Evolutionary conservation across 345 rosid genomes (phyloP).

Genomic region (Salix viminalis): DNA sequence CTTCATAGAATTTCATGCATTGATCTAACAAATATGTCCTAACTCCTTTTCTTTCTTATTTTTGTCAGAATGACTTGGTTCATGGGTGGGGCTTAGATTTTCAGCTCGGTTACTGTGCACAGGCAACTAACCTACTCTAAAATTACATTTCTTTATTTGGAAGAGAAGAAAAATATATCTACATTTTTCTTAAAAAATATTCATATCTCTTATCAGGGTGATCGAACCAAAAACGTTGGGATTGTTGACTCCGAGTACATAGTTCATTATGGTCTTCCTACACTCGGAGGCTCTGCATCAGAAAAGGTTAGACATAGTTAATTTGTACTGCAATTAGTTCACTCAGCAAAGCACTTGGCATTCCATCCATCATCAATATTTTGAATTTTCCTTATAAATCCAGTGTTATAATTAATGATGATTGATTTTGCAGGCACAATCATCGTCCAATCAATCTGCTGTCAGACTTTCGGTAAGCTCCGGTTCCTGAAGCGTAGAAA

Average conservation of each 20-base stretch:
- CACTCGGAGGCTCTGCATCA: conserved; percentile 50
- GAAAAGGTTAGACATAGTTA: conserved; percentile 31
- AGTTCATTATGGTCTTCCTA: conserved; percentile 57
- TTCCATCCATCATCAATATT: no score
- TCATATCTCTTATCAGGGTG: conserved; percentile 44
- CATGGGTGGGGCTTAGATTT: conserved; percentile 78
- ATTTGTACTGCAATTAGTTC: neutral
- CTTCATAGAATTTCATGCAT: neutral
- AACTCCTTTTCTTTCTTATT: neutral
- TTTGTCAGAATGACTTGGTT: conserved; percentile 62
- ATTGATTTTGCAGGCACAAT: conserved; percentile 24
- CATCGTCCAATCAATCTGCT: conserved; percentile 24
- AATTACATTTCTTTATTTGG: neutral
- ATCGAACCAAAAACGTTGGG: conserved; percentile 62
- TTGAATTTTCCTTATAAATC: no score
- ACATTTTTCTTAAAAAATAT: neutral
- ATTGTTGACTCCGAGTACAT: conserved; percentile 73
- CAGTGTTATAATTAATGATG: neutral
- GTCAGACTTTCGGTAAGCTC: conserved; percentile 49
- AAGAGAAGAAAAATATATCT: neutral
- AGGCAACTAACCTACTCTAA: conserved; percentile 35
- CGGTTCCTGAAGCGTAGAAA: neutral
- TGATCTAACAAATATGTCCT: neutral
- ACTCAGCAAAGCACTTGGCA: neutral
- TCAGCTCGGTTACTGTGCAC: conserved; percentile 77